Evolutionary conservation across 2,329 filamentous ascomycete genomes (phyloP), one percentile per base, ranked within the genome.

Genomic region (Xylariales sp.): DNA sequence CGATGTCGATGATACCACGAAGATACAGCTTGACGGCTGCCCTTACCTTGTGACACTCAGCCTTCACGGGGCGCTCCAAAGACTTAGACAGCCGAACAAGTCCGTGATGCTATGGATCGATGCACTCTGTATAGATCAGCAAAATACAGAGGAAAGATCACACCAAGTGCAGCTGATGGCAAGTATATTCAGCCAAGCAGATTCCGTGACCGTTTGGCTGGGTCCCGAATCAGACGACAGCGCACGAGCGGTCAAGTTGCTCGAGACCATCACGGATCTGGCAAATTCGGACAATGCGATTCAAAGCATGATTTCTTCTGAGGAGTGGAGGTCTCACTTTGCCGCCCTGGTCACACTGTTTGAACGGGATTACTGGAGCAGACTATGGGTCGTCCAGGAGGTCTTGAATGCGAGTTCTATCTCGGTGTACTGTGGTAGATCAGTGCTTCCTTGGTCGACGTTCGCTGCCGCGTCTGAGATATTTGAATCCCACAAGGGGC

Each of bases 51-150:
- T 35, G 1, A 35, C 32, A 0, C 16, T 2, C 1, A 35, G 32
- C n/a, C 5, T 35, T 11, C 11, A 35, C n/a, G 32, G 32, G 2
- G 32, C 32, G 12, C 8, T 35, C 16, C 12, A 19, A 24, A 20
- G 16, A n/a, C 7, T 35, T 2, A 9, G 32, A 6, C 24, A 27
- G 24, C 24, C 8, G 19, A 22, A 35, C 2, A 15, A 24, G 0
- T 19, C n/a, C 9, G 2, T 4, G 10, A 35, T 3, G 19, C 20
- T 15, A n/a, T 41, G n/a, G 39, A 16, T 16, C 4, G 36, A 29
- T 4, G 36, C 36, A 3, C 25, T 29, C 12, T 41, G 22, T 22
- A 41, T 41, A 16, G 11, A 41, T 3, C 31, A 41, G 21, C 14
- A 15, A 2, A 14, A 41, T 4, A 15, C 11, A 11, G 8, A 12